Percentiles rank a stretch among this genome's conserved stretches.
Evolutionary conservation across 2,329 filamentous ascomycete species (phyloP).

Genomic region (Alternaria ethzedia): DNA sequence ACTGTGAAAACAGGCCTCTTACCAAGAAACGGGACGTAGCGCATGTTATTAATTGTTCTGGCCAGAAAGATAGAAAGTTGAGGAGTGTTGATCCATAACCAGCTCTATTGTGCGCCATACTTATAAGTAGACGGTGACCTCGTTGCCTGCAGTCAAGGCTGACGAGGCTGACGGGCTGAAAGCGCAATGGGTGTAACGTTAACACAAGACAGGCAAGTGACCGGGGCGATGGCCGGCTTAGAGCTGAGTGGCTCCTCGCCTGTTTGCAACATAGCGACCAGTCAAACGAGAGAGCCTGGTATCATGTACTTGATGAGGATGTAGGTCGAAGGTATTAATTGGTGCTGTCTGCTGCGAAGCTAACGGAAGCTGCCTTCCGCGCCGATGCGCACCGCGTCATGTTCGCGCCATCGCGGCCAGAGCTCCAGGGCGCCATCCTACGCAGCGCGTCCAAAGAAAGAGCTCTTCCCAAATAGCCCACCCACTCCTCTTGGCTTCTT

Average conservation of each 20-base stretch:
- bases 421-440: not conserved
- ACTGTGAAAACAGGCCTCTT: not conserved
- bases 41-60: slow-evolving; percentile 3
- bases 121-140: slow-evolving; percentile 4
- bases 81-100: not conserved
- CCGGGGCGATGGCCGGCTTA: not conserved
- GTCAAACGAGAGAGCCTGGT: not conserved
- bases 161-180: slow-evolving; percentile 12
- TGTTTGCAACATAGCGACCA: not conserved
- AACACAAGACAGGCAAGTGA: slow-evolving; percentile 5
- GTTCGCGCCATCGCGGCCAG: not conserved
- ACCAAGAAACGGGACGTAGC: slow-evolving; percentile 1
- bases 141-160: slow-evolving; percentile 7
- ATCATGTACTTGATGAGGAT: not conserved
- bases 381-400: not conserved
- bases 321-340: slow-evolving; percentile 1
- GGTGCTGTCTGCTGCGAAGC: not conserved
- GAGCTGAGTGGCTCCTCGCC: not conserved
- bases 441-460: slow-evolving; percentile 2
- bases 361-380: not conserved
- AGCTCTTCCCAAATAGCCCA: slow-evolving; percentile 18
- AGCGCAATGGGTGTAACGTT: not conserved
- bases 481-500: slow-evolving; percentile 14
- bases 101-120: not conserved
- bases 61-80: not conserved